A percentile compares a stretch with the other conserved stretches of the same genome.
These are phyloP conservation scores for Cystobasidium slooffiae DNA, from an alignment of 1,284 basidiomycete genomes.

Conservation along the genomic window DNA sequence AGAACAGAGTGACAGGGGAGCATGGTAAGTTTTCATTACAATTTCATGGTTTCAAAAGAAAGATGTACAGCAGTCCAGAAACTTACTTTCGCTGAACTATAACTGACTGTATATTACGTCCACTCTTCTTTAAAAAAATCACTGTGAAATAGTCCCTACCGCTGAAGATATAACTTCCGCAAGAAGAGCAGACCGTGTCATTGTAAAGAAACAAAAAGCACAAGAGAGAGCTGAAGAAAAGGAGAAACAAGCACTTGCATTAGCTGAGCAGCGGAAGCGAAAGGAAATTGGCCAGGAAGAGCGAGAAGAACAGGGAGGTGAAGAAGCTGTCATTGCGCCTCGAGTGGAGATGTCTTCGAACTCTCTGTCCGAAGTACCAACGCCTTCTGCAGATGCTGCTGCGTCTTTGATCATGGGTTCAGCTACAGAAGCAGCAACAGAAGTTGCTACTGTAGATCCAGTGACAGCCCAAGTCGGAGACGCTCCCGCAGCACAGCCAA, in stretches of 20 bases:
- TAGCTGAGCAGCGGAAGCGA: conserved; percentile 5
- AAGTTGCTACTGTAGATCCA: background rate
- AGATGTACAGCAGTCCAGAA: no score
- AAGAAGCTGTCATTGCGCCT: no score
- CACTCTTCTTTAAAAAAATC: no score
- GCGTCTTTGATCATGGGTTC: no score
- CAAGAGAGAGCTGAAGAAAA: conserved; percentile 75
- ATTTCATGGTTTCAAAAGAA: no score
- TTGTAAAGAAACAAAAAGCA: conserved; percentile 71
- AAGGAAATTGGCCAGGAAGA: conserved; percentile 39
- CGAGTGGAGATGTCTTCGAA: no score
- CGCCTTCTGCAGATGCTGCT: no score
- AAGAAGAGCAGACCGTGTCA: conserved; percentile 78
- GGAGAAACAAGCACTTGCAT: conserved; percentile 63
- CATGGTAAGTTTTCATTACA: no score
- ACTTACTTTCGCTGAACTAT: no score
- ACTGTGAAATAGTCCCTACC: conserved; percentile 70
- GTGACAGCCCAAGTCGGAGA: background rate
- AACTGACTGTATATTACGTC: no score
- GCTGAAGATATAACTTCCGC: conserved; percentile 85
- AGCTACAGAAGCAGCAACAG: background rate
- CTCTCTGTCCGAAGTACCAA: no score
- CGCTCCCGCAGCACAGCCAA: no score
- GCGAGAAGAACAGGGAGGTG: conserved; percentile 26
- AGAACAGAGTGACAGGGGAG: conserved; percentile 70